Evolutionary conservation across 148 eudicot species (phyloP), one percentile per base, ranked within the genome.

Genomic region (Polygonum maritimum): DNA sequence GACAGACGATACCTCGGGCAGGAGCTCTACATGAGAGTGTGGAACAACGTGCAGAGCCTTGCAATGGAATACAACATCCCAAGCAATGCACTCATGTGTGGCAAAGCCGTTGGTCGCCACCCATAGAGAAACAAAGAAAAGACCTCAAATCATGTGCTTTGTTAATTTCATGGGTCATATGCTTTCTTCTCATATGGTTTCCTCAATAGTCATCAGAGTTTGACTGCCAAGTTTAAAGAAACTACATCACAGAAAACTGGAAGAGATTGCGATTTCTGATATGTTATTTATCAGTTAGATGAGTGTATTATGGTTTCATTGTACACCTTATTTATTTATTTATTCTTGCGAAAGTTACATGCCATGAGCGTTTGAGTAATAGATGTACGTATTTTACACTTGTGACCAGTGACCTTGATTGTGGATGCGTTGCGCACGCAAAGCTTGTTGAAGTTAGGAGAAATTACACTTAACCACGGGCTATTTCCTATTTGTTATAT

Each of bases 1-100:
- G 75, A 72, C 5, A 60, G 78, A 22, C 78, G 86, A 82, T 60
- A 82, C 79, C 33, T 58, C 26, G 74, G 79, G 22, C 57, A 78
- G 76, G 39, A 82, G 47, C 45, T 78, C 38, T 48, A 82, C 15
- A 5, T 75, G 74, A 75, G 58, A 71, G 58, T 75, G 73, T 38
- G 77, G 31, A 71, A 78, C 38, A 22, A 69, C 49, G 15, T 75
- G 76, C 48, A 78, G 74, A 73, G 80, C 39, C 79, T 78, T 40
- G 51, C 71, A 40, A 45, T 55, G 52, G 45, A 71, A 14, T 48
- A 75, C 47, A 35, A 83, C 84, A 85, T 70, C 11, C 81, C 84
- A 67, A 62, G 76, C 39, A 82, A 72, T 73, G 38, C 26, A 76
- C 83, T 52, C n/a, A 35, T n/a, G 48, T 71, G 21, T 48, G 48